phyloP scores from a whole-genome alignment of 768 basidiomycete genomes.

The Lactarius trivialis region DNA sequence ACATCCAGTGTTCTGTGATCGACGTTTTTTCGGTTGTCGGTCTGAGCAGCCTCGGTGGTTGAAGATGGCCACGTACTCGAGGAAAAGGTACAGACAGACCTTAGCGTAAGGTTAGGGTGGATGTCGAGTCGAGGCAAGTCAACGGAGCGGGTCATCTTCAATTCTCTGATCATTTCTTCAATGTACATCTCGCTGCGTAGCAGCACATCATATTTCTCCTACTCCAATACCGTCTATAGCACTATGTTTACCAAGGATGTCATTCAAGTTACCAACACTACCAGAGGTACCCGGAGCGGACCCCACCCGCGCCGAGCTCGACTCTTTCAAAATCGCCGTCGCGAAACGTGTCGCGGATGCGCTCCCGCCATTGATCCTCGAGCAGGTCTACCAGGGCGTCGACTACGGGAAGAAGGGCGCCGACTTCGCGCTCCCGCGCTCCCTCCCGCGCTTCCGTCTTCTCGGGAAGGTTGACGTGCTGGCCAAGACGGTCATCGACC shows the following conservation, averaged over 20 bases:
- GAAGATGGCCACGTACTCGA: neutral
- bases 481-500: slow-evolving; percentile 63
- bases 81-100: neutral
- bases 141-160: neutral
- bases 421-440: slow-evolving; percentile 88
- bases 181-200: slow-evolving; percentile 10
- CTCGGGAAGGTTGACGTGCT: slow-evolving; percentile 77
- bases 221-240: neutral
- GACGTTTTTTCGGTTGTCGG: neutral
- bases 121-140: neutral
- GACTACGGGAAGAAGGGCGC: slow-evolving; percentile 91
- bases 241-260: neutral
- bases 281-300: slow-evolving; percentile 46
- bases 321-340: slow-evolving; percentile 76
- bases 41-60: neutral
- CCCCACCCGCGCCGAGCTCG: slow-evolving; percentile 59
- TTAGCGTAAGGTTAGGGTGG: slow-evolving; percentile 12
- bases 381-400: slow-evolving; percentile 77
- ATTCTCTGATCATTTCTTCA: slow-evolving; percentile 8
- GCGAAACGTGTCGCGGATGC: slow-evolving; percentile 64
- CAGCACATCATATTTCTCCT: too few relatives aligned
- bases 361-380: slow-evolving; percentile 56
- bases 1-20: neutral
- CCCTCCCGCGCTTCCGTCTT: slow-evolving; percentile 85
- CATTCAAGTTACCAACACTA: slow-evolving; percentile 30